These are phyloP conservation scores for Chalciporus sphaerocephalus DNA, from an alignment of 768 basidiomycete genomes.

Conservation along the genomic window DNA sequence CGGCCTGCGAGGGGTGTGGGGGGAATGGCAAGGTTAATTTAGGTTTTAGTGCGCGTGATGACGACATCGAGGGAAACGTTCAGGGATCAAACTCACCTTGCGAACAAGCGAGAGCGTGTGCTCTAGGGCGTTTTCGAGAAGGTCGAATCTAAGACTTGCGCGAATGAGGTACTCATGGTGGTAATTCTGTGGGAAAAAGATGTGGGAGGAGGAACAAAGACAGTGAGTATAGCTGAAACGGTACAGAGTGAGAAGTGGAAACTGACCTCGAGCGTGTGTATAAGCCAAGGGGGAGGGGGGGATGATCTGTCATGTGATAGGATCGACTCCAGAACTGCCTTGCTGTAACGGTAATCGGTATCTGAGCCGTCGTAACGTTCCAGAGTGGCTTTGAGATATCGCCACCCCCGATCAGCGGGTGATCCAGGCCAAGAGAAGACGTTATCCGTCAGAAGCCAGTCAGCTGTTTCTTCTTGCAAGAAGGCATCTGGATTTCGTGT, in stretches of 20 bases:
- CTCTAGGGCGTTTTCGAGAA: constrained; percentile 71
- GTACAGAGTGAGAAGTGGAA: not conserved
- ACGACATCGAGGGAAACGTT: not conserved
- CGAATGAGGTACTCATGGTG: constrained; percentile 85
- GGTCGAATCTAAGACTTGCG: constrained; percentile 71
- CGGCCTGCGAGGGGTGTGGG: constrained; percentile 39
- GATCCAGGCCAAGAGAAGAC: constrained; percentile 82
- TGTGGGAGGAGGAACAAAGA: not conserved
- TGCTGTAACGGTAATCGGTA: constrained; percentile 73
- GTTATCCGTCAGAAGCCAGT: constrained; percentile 82
- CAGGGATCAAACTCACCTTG: constrained; percentile 62
- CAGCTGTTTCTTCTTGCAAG: constrained; percentile 64
- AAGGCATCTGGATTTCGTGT: constrained; percentile 57
- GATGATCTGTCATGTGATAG: constrained; percentile 57
- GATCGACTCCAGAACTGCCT: constrained; percentile 72
- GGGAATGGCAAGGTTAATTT: constrained; percentile 1
- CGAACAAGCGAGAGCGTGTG: constrained; percentile 67
- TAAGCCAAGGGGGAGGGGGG: constrained; percentile 79
- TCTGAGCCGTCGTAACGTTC: constrained; percentile 69
- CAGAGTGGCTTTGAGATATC: constrained; percentile 78
- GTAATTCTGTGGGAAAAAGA: constrained; percentile 43
- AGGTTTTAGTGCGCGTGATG: constrained; percentile 8
- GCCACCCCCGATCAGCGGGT: constrained; percentile 76
- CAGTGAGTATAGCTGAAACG: constrained; percentile 1
- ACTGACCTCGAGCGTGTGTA: constrained; percentile 66